A percentile compares a stretch with the other conserved stretches of the same genome.
Evolutionary conservation across 2,329 filamentous ascomycete species (phyloP).

Genomic region (Aspergillus oerlinghausenensis): DNA sequence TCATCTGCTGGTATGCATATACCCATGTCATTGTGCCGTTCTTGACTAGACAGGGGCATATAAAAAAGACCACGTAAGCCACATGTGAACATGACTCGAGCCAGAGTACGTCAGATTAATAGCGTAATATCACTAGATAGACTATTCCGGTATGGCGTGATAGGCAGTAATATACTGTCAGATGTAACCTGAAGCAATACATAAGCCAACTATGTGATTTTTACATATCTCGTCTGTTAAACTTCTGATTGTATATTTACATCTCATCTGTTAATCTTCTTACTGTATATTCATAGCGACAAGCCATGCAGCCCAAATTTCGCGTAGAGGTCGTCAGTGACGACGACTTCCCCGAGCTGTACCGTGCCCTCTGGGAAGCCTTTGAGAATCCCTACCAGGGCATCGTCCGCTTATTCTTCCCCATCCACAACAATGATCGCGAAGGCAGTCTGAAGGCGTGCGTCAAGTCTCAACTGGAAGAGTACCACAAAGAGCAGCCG

Average conservation of each 20-base stretch:
- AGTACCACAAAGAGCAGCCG: constrained; percentile 21
- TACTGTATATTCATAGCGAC: background rate
- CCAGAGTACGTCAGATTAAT: too few relatives aligned
- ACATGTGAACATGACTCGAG: too few relatives aligned
- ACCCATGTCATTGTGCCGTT: background rate
- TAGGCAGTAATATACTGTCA: background rate
- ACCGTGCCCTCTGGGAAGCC: constrained; percentile 6
- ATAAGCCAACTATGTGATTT: background rate
- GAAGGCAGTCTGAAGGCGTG: constrained; percentile 19
- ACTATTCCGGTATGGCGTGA: background rate
- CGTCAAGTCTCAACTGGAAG: constrained; percentile 14
- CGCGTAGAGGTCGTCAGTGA: background rate
- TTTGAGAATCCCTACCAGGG: constrained; percentile 22
- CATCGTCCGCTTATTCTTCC: constrained; percentile 25
- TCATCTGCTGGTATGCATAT: background rate
- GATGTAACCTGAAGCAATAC: background rate
- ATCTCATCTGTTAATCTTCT: too few relatives aligned
- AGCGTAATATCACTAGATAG: too few relatives aligned
- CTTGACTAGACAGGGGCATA: background rate
- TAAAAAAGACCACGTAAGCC: background rate
- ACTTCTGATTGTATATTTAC: too few relatives aligned
- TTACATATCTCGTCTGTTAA: background rate
- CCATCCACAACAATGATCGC: constrained; percentile 20
- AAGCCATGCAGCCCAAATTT: background rate
- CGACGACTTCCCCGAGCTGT: constrained; percentile 9